These are phyloP conservation scores for Musa balbisiana DNA, from an alignment of 202 grass and related monocot species.

Conservation along the genomic window DNA sequence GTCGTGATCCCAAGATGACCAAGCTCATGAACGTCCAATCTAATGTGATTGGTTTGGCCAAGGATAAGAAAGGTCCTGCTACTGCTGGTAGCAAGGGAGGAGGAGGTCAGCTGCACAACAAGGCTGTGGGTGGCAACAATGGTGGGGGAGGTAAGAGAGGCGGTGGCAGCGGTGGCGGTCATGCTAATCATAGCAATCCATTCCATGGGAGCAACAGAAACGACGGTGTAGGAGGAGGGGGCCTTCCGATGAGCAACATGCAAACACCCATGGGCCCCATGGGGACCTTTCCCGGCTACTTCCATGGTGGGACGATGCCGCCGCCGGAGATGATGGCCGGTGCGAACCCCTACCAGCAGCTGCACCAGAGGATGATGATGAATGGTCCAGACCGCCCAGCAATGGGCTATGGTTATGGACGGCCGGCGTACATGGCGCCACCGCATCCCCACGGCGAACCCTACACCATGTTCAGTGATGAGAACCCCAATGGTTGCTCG, in stretches of 20 bases:
- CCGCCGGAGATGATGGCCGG: slow-evolving; percentile 21
- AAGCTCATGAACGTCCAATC: neutral
- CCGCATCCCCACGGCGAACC: slow-evolving; percentile 31
- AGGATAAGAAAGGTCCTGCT: slow-evolving; percentile 19
- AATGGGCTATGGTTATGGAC: slow-evolving; percentile 41
- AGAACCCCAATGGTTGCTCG: slow-evolving; percentile 67
- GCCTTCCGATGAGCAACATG: slow-evolving; percentile 35
- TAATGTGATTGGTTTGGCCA: neutral
- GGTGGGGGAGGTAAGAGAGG: slow-evolving; percentile 13
- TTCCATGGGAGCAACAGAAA: neutral
- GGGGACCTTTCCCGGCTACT: slow-evolving; percentile 21
- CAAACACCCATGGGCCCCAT: too few relatives aligned
- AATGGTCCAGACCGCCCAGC: slow-evolving; percentile 27
- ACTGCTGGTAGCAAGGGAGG: slow-evolving; percentile 27
- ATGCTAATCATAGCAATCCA: neutral
- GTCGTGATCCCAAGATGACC: slow-evolving; percentile 14
- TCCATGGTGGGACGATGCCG: slow-evolving; percentile 25
- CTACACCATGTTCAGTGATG: slow-evolving; percentile 64
- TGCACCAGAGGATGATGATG: slow-evolving; percentile 50
- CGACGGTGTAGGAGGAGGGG: slow-evolving; percentile 30
- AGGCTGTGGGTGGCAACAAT: neutral
- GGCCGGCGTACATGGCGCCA: slow-evolving; percentile 28
- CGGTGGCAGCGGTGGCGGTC: slow-evolving; percentile 5
- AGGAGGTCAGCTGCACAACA: neutral
- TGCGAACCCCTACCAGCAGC: slow-evolving; percentile 64